These are phyloP conservation scores for Rhodamnia rubescens DNA, from an alignment of 345 rosid genomes.

Conservation along the genomic window DNA sequence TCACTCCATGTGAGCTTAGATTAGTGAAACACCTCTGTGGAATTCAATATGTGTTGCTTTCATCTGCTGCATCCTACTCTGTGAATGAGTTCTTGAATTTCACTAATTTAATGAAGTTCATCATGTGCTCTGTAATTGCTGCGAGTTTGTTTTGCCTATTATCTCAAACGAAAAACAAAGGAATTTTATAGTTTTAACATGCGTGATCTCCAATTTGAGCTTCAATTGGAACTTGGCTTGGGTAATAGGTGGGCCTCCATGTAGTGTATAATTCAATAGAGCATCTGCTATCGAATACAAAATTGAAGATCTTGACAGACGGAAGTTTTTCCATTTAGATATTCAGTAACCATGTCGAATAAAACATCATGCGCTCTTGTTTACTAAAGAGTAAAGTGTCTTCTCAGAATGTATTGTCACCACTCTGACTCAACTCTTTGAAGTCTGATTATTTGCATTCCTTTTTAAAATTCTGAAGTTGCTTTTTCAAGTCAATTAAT, in stretches of 20 bases:
- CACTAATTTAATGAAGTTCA: not conserved
- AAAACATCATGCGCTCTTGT: not conserved
- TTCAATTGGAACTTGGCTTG: not conserved
- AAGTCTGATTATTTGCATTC: not conserved
- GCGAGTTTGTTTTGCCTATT: not conserved
- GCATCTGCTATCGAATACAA: not conserved
- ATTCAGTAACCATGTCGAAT: not conserved
- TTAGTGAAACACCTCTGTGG: rapidly evolving
- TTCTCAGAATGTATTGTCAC: not conserved
- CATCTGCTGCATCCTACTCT: not conserved
- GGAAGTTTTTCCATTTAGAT: not conserved
- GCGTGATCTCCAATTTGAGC: not conserved
- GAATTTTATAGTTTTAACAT: not conserved
- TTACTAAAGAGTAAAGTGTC: not conserved
- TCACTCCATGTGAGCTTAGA: not conserved
- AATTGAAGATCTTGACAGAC: not conserved
- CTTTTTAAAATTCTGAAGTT: not conserved
- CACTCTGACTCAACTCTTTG: not conserved
- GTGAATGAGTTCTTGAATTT: not conserved
- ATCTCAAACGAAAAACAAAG: not conserved
- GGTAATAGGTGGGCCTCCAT: not conserved
- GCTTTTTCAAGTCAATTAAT: not conserved
- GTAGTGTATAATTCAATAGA: not conserved
- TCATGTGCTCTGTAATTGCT: not conserved
- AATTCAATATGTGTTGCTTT: not conserved